phyloP scores from a whole-genome alignment of 208 protist genomes.

The Herpetomonas muscarum region DNA sequence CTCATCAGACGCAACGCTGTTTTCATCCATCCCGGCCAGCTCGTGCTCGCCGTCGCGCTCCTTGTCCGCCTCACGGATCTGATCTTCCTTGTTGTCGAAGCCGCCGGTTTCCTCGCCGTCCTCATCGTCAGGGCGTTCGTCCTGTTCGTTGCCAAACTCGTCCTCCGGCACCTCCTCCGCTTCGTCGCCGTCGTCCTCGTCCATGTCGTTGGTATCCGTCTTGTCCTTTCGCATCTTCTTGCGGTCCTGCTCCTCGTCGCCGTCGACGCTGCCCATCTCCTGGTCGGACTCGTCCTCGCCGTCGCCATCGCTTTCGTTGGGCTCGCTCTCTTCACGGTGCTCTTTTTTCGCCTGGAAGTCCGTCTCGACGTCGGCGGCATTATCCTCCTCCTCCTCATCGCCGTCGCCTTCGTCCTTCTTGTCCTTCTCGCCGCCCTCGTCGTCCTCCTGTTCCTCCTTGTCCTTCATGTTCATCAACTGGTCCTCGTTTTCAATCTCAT shows the following conservation, averaged over 20 bases:
- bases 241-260: constrained; percentile 78
- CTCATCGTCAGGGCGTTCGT: constrained; percentile 27
- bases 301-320: constrained; percentile 56
- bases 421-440: constrained; percentile 51
- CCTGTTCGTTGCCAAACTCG: constrained; percentile 58
- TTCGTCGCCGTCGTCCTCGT: constrained; percentile 63
- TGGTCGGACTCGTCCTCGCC: constrained; percentile 62
- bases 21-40: constrained; percentile 58
- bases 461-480: constrained; percentile 93
- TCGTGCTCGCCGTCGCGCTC: constrained; percentile 66
- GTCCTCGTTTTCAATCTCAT: constrained; percentile 98
- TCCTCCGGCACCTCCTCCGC: constrained; percentile 85
- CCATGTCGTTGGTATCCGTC: constrained; percentile 67
- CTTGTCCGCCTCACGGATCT: constrained; percentile 73
- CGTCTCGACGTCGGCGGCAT: constrained; percentile 83
- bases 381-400: constrained; percentile 81
- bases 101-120: constrained; percentile 79
- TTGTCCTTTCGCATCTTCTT: constrained; percentile 83
- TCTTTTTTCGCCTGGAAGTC: constrained; percentile 86
- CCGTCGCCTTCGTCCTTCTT: constrained; percentile 63
- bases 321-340: constrained; percentile 63
- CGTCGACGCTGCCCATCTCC: constrained; percentile 87
- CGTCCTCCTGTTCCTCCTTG: constrained; percentile 83
- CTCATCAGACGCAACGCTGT: constrained; percentile 13
- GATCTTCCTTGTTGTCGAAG: constrained; percentile 83